Percentiles rank a stretch among this genome's conserved stretches.
Conservation (phyloP, 495 filamentous ascomycete species). For the Penicillium ucsense region DNA sequence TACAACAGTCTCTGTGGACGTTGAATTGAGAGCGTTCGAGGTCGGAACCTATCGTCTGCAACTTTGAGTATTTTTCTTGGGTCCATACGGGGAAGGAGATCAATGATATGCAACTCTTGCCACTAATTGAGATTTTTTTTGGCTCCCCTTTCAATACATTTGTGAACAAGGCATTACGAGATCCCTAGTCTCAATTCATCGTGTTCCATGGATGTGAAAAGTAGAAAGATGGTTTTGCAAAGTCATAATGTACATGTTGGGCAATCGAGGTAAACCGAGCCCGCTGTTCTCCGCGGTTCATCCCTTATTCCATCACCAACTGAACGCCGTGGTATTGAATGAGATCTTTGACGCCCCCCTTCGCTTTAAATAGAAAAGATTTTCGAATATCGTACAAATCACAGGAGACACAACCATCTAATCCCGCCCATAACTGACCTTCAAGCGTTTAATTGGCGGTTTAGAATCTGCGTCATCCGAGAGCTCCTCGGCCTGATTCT, state of each 20-base stretch:
- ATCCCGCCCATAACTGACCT: conserved; percentile 42
- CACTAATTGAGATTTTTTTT: too few species aligned
- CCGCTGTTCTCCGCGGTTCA: conserved; percentile 5
- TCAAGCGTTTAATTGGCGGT: conserved; percentile 39
- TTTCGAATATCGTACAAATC: not conserved
- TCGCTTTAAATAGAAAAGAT: conserved; percentile 3
- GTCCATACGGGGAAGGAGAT: too few species aligned
- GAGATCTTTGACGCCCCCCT: conserved; percentile 8
- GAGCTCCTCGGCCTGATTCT: conserved; percentile 28
- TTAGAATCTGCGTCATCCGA: conserved; percentile 36
- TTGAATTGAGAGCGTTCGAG: conserved; percentile 80
- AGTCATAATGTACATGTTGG: conserved; percentile 17
- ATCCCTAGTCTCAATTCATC: too few species aligned
- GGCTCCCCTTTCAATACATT: too few species aligned
- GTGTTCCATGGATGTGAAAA: too few species aligned
- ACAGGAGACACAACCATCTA: conserved; percentile 8
- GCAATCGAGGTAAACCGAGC: conserved; percentile 1
- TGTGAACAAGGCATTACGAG: too few species aligned
- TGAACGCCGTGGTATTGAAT: conserved; percentile 1
- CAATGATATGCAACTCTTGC: too few species aligned
- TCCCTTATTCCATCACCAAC: not conserved
- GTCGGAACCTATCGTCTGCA: conserved; percentile 76
- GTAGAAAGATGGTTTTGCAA: not conserved
- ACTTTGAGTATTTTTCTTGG: conserved; percentile 30
- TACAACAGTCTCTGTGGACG: conserved; percentile 39